These are phyloP conservation scores for Pisolithus sp. DNA, from an alignment of 768 basidiomycete genomes.

Conservation along the genomic window DNA sequence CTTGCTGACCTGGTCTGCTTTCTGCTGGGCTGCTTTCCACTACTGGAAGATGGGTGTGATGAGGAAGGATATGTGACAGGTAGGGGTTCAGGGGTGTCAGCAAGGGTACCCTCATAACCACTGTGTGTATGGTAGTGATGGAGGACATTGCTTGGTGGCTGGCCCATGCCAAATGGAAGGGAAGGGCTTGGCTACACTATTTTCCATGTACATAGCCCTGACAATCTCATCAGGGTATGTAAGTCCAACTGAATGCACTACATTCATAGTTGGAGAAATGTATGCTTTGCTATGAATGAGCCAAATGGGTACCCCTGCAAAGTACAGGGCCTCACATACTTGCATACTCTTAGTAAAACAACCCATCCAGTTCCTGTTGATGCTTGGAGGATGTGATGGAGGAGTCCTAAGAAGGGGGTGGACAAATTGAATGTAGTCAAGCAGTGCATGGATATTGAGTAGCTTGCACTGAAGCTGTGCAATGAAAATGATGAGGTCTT, in stretches of 20 bases:
- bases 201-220: not conserved
- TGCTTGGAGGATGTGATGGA: not conserved
- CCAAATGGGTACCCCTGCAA: slow-evolving; percentile 9
- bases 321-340: slow-evolving; percentile 1
- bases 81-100: not conserved
- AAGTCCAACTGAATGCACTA: not conserved
- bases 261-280: not conserved
- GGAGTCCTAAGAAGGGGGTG: not conserved
- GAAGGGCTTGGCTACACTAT: not conserved
- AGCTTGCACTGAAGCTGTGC: slow-evolving; percentile 1
- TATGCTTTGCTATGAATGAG: not conserved
- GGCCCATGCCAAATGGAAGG: not conserved
- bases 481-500: slow-evolving; percentile 1
- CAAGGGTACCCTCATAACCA: not conserved
- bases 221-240: not conserved
- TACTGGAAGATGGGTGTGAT: not conserved
- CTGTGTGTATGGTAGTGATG: not conserved
- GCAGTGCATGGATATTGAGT: slow-evolving; percentile 4
- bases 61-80: not conserved
- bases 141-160: not conserved
- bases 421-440: slow-evolving; percentile 5
- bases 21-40: not conserved
- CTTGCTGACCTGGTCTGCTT: not conserved
- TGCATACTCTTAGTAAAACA: slow-evolving; percentile 1
- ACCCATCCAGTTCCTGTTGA: slow-evolving; percentile 6